A percentile compares a stretch with the other conserved stretches of the same genome.
phyloP scores from a whole-genome alignment of 2,329 filamentous ascomycete genomes.

The Fusarium albidum region DNA sequence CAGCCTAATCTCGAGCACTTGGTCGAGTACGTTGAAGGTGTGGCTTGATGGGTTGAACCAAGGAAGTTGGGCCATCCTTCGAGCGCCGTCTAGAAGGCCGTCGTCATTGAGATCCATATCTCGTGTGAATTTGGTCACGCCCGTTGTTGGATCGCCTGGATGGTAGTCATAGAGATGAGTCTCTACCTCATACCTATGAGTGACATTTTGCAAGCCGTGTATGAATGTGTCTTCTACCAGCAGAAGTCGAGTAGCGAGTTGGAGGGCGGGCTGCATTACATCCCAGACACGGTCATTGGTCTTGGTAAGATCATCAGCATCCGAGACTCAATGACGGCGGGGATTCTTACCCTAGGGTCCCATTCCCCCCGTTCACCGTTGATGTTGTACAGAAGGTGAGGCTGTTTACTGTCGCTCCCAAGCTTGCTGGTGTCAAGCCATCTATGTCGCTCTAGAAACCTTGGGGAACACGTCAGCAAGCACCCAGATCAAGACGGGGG shows the following conservation, averaged over 20 bases:
- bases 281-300: slow-evolving; percentile 41
- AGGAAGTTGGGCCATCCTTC: neutral
- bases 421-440: slow-evolving; percentile 17
- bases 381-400: slow-evolving; percentile 32
- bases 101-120: slow-evolving; percentile 1
- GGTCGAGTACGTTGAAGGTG: slow-evolving; percentile 5
- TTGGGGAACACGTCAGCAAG: slow-evolving; percentile 7
- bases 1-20: slow-evolving; percentile 14
- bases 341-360: slow-evolving; percentile 32
- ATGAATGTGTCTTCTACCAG: slow-evolving; percentile 30
- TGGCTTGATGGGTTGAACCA: slow-evolving; percentile 2
- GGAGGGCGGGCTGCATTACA: slow-evolving; percentile 41
- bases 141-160: neutral
- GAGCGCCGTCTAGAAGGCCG: slow-evolving; percentile 9
- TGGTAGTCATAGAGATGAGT: slow-evolving; percentile 4
- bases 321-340: neutral
- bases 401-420: neutral
- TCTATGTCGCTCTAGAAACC: slow-evolving; percentile 19
- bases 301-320: slow-evolving; percentile 11
- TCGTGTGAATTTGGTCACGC: slow-evolving; percentile 15
- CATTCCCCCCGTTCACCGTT: slow-evolving; percentile 35
- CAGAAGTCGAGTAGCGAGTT: slow-evolving; percentile 38
- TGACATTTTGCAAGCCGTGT: slow-evolving; percentile 31
- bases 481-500: neutral
- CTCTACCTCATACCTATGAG: slow-evolving; percentile 35